Evolutionary conservation across 1,284 basidiomycete species (phyloP).

Genomic region (Coniferiporia sulphurascens): DNA sequence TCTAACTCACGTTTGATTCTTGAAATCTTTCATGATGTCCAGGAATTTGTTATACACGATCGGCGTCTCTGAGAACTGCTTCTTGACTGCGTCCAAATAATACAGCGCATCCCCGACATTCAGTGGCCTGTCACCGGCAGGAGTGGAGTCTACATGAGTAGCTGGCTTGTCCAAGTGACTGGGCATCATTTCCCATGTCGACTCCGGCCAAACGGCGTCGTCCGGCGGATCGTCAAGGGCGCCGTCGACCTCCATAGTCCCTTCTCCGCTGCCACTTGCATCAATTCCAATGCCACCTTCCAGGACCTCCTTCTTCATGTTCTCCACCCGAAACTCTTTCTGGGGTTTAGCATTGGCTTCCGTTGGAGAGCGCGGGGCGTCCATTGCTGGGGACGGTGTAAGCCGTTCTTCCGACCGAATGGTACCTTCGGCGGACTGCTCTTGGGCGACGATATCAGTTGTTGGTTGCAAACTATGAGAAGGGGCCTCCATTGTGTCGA

Average conservation of each 20-base stretch:
- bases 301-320: neutral
- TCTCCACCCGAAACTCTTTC: neutral
- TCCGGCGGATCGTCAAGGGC: neutral
- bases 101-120: constrained; percentile 89
- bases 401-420: neutral
- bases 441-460: neutral
- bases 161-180: neutral
- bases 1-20: constrained; percentile 73
- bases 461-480: neutral
- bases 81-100: constrained; percentile 92
- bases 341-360: neutral
- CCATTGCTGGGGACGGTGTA: neutral
- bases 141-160: neutral
- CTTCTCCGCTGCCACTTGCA: neutral
- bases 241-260: neutral
- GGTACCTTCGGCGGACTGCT: neutral
- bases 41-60: constrained; percentile 94
- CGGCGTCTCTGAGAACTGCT: constrained; percentile 81
- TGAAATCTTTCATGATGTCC: constrained; percentile 99
- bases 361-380: neutral
- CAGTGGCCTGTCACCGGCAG: constrained; percentile 34
- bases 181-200: neutral
- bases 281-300: neutral
- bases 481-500: neutral
- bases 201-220: neutral